A percentile compares a stretch with the other conserved stretches of the same genome.
Conservation (phyloP, 805 yeast species). For the Zygosaccharomyces bailii region DNA sequence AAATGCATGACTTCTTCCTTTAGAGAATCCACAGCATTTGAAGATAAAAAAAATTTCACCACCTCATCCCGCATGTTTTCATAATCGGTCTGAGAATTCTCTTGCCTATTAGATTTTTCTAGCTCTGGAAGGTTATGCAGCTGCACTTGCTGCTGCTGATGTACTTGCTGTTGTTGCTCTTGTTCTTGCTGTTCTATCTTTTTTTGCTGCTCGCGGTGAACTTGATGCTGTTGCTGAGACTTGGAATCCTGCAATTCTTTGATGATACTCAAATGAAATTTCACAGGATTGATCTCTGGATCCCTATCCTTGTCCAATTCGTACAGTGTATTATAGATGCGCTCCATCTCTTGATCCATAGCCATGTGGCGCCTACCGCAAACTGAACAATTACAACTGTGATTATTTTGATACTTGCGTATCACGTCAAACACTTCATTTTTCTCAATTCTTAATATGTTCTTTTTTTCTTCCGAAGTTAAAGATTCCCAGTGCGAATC, state of each 20-base stretch:
- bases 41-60: conserved; percentile 25
- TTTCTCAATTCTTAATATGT: conserved; percentile 63
- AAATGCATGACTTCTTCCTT: conserved; percentile 36
- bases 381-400: conserved; percentile 63
- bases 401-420: conserved; percentile 51
- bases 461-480: conserved; percentile 54
- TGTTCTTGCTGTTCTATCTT: conserved; percentile 22
- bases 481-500: conserved; percentile 61
- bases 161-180: conserved; percentile 15
- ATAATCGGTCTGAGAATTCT: conserved; percentile 10
- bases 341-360: conserved; percentile 72
- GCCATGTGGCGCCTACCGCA: conserved; percentile 74
- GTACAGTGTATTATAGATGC: conserved; percentile 65
- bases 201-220: neutral
- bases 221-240: conserved; percentile 9
- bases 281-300: conserved; percentile 33
- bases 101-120: neutral
- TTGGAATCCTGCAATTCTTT: conserved; percentile 34
- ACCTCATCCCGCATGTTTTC: conserved; percentile 24
- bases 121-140: conserved; percentile 8
- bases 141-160: conserved; percentile 11
- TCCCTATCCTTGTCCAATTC: conserved; percentile 43
- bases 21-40: conserved; percentile 26
- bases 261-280: conserved; percentile 34
- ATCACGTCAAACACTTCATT: conserved; percentile 64